Base-by-base conservation (phyloP, 495 filamentous ascomycete genomes). In the Achaetomiella virescens region DNA sequence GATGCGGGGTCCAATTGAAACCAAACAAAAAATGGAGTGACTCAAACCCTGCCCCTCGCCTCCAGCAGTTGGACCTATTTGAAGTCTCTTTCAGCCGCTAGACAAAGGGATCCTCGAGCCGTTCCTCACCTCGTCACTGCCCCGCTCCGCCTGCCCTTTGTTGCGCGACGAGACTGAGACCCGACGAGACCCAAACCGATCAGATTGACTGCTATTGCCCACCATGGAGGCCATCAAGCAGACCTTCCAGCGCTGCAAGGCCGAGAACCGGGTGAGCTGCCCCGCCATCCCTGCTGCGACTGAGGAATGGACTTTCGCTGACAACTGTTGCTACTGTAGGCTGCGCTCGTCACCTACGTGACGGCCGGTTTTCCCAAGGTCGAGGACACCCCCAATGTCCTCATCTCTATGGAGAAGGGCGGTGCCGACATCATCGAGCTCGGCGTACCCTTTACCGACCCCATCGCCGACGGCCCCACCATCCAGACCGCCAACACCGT, bases 361-460 rank as follows among this genome's bases (percentile, higher is more conserved):
- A 97, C 93, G 15, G 93, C 92, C 48, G 93, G 93, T 27, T 99
- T 87, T 66, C 93, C 95, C 6, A 89, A 81, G n/a, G 75, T 83
- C 18, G 85, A 86, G 58, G 84, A 88, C 63, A 90, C 90, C 0
- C 84, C 89, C 38, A 83, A 90, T 69, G 84, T 96, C 57, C 70
- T 99, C 64, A 72, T 97, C 40, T 88, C 83, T 31, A 84, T 97
- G 83, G 88, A 98, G 74, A 87, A 85, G 68, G 95, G 93, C 65
- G 93, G 95, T 61, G 87, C 92, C 57, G 88, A 92, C 68, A 70
- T 92, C 55, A 89, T 92, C 55, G 88, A 92, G 69, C 79, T 92
- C 52, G 90, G 91, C 42, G 78, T 96, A 38, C 95, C 95, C 42
- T 99, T 99, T 79, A 97, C 95, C 48, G 93, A 99, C 66, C 93